Evolutionary conservation across 2,329 filamentous ascomycete genomes (phyloP).

Genomic region (Cladorrhinum sp.): DNA sequence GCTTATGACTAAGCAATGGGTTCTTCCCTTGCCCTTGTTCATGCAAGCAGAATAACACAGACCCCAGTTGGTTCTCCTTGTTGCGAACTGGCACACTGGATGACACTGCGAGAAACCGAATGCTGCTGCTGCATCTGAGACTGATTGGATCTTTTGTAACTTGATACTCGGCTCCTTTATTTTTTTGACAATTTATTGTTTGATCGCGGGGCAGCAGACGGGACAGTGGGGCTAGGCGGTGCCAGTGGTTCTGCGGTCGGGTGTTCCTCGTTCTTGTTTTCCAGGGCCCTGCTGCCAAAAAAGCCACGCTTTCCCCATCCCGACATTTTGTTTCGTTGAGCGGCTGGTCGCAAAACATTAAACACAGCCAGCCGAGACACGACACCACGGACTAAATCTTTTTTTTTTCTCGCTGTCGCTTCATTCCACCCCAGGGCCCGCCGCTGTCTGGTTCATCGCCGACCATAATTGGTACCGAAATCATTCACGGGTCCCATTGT

Average conservation of each 20-base stretch:
- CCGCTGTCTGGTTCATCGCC: too few relatives aligned
- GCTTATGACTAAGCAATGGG: slow-evolving; percentile 3
- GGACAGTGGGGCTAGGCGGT: neutral
- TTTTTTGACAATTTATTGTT: too few relatives aligned
- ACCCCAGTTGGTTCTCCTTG: neutral
- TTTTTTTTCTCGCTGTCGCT: neutral
- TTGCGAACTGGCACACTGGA: too few relatives aligned
- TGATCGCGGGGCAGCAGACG: neutral
- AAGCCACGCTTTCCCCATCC: slow-evolving; percentile 10
- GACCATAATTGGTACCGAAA: too few relatives aligned
- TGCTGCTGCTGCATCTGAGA: neutral
- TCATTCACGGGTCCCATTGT: too few relatives aligned
- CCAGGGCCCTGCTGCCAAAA: neutral
- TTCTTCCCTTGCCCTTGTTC: neutral
- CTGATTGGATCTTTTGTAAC: too few relatives aligned
- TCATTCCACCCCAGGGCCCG: too few relatives aligned
- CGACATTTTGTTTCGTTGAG: neutral
- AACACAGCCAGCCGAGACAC: neutral
- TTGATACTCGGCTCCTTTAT: too few relatives aligned
- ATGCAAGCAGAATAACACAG: neutral
- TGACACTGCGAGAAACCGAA: too few relatives aligned
- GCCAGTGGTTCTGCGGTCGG: too few relatives aligned
- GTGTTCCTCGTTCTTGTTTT: neutral
- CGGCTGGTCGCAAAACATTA: neutral
- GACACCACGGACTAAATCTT: neutral